Conservation (phyloP, 2,329 filamentous ascomycete genomes). For the Grosmannia clavigera region DNA sequence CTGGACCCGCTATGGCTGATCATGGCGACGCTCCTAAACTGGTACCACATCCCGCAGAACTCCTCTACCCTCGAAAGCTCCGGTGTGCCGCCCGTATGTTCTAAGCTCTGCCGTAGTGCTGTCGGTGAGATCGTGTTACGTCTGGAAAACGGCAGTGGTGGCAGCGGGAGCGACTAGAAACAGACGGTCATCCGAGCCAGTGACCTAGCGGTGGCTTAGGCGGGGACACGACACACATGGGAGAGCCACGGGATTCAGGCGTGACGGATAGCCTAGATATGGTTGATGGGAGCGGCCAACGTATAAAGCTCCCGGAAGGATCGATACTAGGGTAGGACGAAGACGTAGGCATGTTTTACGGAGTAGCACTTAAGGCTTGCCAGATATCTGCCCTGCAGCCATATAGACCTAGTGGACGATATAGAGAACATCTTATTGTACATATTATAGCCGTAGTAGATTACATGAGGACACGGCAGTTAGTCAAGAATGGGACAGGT, state of each 20-base stretch:
- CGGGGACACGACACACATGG: slow-evolving; percentile 32
- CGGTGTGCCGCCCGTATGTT: not conserved
- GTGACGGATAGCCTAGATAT: slow-evolving; percentile 28
- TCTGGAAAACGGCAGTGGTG: not conserved
- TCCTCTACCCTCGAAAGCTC: slow-evolving; percentile 15
- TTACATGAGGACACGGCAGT: no score
- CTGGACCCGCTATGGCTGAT: not conserved
- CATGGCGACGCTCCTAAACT: slow-evolving; percentile 9
- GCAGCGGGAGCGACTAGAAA: not conserved
- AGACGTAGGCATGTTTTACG: no score
- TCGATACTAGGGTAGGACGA: slow-evolving; percentile 16
- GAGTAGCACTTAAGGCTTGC: no score
- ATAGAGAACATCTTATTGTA: no score
- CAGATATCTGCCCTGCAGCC: no score
- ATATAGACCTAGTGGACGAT: no score
- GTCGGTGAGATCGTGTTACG: not conserved
- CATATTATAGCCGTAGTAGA: no score
- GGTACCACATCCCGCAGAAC: slow-evolving; percentile 15
- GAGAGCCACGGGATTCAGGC: slow-evolving; percentile 24
- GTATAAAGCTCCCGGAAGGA: slow-evolving; percentile 25
- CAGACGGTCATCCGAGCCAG: not conserved
- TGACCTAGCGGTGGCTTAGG: slow-evolving; percentile 21
- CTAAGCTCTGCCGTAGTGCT: not conserved
- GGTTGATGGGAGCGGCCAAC: slow-evolving; percentile 22
- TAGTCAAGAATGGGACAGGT: not conserved